These are phyloP conservation scores for Ascoidea tarda DNA, from an alignment of 805 yeast species.

Conservation along the genomic window DNA sequence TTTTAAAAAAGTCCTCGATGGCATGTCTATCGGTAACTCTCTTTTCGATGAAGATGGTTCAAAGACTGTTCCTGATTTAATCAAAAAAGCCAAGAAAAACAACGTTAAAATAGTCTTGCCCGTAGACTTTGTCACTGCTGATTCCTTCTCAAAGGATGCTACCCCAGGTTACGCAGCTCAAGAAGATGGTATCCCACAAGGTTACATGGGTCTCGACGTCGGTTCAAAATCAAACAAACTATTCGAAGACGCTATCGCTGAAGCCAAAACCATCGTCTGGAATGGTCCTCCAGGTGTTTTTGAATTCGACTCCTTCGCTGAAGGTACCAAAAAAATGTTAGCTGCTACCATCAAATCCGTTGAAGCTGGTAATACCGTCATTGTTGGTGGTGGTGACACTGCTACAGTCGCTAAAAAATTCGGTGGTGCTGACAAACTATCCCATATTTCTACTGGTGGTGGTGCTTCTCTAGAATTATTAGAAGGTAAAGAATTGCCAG, in stretches of 20 bases:
- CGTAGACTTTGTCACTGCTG: slow-evolving; percentile 92
- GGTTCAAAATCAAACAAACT: slow-evolving; percentile 82
- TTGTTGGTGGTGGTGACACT: slow-evolving; percentile 98
- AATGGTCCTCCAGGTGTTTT: slow-evolving; percentile 99
- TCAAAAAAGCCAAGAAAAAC: slow-evolving; percentile 94
- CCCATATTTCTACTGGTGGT: slow-evolving; percentile 99
- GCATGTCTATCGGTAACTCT: slow-evolving; percentile 82
- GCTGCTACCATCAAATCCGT: slow-evolving; percentile 82
- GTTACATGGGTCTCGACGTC: slow-evolving; percentile 91
- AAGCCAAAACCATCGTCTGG: slow-evolving; percentile 98
- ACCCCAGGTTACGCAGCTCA: slow-evolving; percentile 72
- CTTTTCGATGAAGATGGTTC: slow-evolving; percentile 91
- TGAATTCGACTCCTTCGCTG: slow-evolving; percentile 86
- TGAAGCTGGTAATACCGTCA: slow-evolving; percentile 82
- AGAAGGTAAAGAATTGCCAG: slow-evolving; percentile 98
- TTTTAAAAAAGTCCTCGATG: slow-evolving; percentile 84
- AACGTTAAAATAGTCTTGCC: slow-evolving; percentile 90
- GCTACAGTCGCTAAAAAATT: slow-evolving; percentile 98
- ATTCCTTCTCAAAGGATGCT: slow-evolving; percentile 88
- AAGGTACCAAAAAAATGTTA: slow-evolving; percentile 83
- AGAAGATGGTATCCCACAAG: slow-evolving; percentile 86
- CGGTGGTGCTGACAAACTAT: slow-evolving; percentile 91
- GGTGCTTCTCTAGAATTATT: slow-evolving; percentile 98
- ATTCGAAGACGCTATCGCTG: slow-evolving; percentile 69
- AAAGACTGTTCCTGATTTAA: slow-evolving; percentile 80